Conservation (phyloP, 805 yeast genomes). For the Wickerhamia fluorescens region DNA sequence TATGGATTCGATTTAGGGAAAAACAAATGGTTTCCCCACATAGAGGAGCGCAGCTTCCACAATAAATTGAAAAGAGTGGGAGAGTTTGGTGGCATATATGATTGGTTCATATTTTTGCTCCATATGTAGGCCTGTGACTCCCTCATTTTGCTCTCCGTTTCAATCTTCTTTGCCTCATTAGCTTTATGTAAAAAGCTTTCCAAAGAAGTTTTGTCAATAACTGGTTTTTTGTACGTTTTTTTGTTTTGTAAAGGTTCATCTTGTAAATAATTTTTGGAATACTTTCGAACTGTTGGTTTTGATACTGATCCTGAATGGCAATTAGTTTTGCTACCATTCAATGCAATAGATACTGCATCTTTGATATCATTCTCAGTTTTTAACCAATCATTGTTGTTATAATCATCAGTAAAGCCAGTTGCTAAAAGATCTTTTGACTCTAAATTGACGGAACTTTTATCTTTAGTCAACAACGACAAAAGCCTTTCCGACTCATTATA, state of each 20-base stretch:
- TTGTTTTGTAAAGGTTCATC: no score
- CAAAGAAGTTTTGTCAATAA: no score
- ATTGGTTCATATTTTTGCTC: constrained; percentile 29
- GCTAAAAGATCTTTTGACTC: constrained; percentile 3
- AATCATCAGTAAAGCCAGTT: constrained; percentile 1
- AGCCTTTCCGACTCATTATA: constrained; percentile 14
- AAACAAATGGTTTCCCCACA: no score
- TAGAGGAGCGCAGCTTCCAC: no score
- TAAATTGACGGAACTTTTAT: constrained; percentile 4
- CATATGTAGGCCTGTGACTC: constrained; percentile 47
- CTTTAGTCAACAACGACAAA: constrained; percentile 10
- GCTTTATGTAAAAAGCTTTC: constrained; percentile 39
- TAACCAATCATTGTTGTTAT: no score
- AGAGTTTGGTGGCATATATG: constrained; percentile 34
- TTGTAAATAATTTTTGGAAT: no score
- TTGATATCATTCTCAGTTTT: constrained; percentile 13
- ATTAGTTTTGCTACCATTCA: constrained; percentile 7
- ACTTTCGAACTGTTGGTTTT: not conserved
- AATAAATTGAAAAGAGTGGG: constrained; percentile 41
- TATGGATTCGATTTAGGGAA: constrained; percentile 4
- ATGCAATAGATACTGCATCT: constrained; percentile 18
- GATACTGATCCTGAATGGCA: not conserved
- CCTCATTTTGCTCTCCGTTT: constrained; percentile 40
- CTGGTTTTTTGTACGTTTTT: no score
- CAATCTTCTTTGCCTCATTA: constrained; percentile 30